Evolutionary conservation across 192 early-diverging fungal species (phyloP), one percentile per base, ranked within the genome.

Genomic region (Linnemannia exigua): DNA sequence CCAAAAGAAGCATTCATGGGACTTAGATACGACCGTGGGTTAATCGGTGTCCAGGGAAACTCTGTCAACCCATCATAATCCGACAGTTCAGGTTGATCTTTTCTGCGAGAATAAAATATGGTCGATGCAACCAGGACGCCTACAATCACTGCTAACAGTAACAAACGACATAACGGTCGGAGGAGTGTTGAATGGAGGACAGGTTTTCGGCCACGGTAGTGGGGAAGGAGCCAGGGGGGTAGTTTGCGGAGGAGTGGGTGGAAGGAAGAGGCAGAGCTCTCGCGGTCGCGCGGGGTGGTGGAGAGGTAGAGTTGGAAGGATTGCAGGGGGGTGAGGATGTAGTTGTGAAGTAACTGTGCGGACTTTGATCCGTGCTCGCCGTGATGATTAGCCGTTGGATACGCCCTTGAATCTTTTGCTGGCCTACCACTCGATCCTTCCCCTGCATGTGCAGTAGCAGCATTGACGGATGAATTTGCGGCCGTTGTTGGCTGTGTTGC

Each of bases 41-140:
- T 82, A 19, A 91, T 79, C 9, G 69, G 78, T 25, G 77, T 84
- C 91, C 91, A 92, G 68, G 89, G 72, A 82, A 92, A 92, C 15
- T 80, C 71, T 9, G 25, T 54, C 15, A 90, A 8, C 0, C 82
- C 66, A 12, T 67, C 75, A 79, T 89, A 91, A 63, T 88, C 81
- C 25, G 72, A 54, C 20, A 73, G 35, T 22, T 82, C 74, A 0
- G 89, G 90, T 48, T 79, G 44, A 0, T 72, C 75, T 16, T 79
- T 7, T 19, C 83, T 67, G 28, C 79, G 71, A 17, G 83, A 85
- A 61, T 79, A 85, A 58, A 85, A 12, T 0, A 85, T 25, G 3
- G 83, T 85, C 12, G 77, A 17, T 3, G 61, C 83, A 20, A 85
- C 79, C 73, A 85, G 36, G 14, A 85, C 67, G 11, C 58, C 83